Evolutionary conservation across 495 filamentous ascomycete species (phyloP).

Genomic region (Wilcoxina mikolae): DNA sequence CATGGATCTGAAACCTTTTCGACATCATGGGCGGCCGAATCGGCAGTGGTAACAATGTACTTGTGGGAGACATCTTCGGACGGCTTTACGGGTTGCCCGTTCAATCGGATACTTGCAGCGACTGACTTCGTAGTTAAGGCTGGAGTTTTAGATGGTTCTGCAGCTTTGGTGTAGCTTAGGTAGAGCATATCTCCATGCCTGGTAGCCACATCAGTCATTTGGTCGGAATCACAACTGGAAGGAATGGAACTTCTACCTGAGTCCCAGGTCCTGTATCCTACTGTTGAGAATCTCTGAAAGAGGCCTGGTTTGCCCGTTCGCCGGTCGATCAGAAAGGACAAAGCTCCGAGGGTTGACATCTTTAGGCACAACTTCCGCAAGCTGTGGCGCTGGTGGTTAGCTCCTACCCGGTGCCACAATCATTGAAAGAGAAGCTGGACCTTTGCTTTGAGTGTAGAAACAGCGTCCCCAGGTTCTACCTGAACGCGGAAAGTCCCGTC

Average conservation of each 20-base stretch:
- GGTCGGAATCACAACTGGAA: background rate
- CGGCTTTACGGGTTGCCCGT: slow-evolving; percentile 60
- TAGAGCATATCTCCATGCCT: slow-evolving; percentile 89
- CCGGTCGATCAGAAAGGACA: slow-evolving; percentile 63
- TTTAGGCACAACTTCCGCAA: slow-evolving; percentile 48
- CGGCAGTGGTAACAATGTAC: slow-evolving; percentile 40
- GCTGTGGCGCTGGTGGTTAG: no score
- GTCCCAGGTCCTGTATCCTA: slow-evolving; percentile 52
- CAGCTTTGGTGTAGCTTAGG: slow-evolving; percentile 54
- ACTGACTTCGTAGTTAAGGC: slow-evolving; percentile 21
- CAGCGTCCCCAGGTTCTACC: slow-evolving; percentile 43
- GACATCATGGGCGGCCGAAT: slow-evolving; percentile 20
- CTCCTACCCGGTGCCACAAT: no score
- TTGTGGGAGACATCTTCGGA: slow-evolving; percentile 51
- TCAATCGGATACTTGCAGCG: slow-evolving; percentile 40
- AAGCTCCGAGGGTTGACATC: slow-evolving; percentile 62
- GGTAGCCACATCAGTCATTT: background rate
- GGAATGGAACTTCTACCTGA: slow-evolving; percentile 40
- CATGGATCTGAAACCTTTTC: slow-evolving; percentile 70
- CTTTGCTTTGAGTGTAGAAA: slow-evolving; percentile 39
- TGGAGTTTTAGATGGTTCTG: slow-evolving; percentile 21
- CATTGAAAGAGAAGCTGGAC: no score
- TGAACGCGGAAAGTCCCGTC: slow-evolving; percentile 57
- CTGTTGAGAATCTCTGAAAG: slow-evolving; percentile 52
- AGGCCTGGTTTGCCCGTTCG: slow-evolving; percentile 55